Percentiles rank a stretch among this genome's conserved stretches.
Evolutionary conservation across 768 basidiomycete species (phyloP).

Genomic region (Neoboletus subvelutipes): DNA sequence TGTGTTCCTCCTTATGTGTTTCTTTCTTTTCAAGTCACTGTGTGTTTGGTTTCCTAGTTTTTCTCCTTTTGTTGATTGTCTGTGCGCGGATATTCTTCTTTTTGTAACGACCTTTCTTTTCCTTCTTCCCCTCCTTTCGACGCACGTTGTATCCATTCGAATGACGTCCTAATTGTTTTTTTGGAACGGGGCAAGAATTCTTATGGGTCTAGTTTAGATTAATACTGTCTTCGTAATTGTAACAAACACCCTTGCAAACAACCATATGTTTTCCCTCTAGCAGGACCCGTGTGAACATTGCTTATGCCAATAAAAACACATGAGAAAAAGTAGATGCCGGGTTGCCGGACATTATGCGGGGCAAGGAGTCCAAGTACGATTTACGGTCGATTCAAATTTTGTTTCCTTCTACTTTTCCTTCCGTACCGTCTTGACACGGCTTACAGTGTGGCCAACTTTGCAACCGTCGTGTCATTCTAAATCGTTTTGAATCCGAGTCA

Average conservation of each 20-base stretch:
- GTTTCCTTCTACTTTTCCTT: neutral
- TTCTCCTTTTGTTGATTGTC: neutral
- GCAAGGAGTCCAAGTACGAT: neutral
- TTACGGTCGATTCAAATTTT: neutral
- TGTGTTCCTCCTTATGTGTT: slow-evolving; percentile 8
- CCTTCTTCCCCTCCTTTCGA: neutral
- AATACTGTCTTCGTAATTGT: slow-evolving; percentile 29
- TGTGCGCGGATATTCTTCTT: slow-evolving; percentile 7
- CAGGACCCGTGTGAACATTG: neutral
- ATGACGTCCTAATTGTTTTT: slow-evolving; percentile 10
- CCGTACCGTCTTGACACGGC: neutral
- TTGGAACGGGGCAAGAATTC: slow-evolving; percentile 21
- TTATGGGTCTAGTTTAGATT: slow-evolving; percentile 29
- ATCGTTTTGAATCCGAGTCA: neutral
- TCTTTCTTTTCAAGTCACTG: neutral
- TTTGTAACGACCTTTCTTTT: slow-evolving; percentile 2
- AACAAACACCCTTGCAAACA: slow-evolving; percentile 6
- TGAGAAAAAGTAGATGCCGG: slow-evolving; percentile 11
- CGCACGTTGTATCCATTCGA: slow-evolving; percentile 17
- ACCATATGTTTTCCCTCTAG: neutral
- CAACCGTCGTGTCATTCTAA: neutral
- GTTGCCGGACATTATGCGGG: neutral
- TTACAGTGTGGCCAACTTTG: neutral
- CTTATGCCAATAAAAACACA: slow-evolving; percentile 3
- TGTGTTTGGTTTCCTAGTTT: neutral